These are phyloP conservation scores for Corynascus novoguineensis DNA, from an alignment of 495 filamentous ascomycete species.

Conservation along the genomic window DNA sequence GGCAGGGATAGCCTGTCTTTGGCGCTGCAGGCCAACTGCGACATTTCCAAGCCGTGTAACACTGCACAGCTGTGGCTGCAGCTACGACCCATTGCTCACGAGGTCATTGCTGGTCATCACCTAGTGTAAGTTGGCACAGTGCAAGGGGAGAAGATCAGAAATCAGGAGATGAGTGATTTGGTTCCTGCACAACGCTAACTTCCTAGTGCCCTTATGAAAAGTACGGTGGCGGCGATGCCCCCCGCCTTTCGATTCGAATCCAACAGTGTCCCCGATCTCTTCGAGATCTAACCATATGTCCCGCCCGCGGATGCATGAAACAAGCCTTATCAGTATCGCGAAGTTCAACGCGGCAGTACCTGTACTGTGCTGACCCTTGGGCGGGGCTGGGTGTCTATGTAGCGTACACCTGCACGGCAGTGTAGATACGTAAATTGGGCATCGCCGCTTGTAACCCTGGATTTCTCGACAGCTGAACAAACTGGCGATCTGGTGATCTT, in stretches of 20 bases:
- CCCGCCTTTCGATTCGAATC: neutral
- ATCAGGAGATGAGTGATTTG: neutral
- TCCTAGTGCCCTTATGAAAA: neutral
- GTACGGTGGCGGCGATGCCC: neutral
- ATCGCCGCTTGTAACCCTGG: too few species aligned
- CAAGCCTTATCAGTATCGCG: too few species aligned
- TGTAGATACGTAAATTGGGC: too few species aligned
- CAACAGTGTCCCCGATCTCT: neutral
- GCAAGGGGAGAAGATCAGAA: neutral
- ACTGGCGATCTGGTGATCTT: neutral
- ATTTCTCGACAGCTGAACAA: too few species aligned
- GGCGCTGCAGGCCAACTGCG: neutral
- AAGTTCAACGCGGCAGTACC: too few species aligned
- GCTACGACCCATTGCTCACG: constrained; percentile 17
- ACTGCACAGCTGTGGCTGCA: neutral
- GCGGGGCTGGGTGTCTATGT: too few species aligned
- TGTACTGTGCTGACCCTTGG: too few species aligned
- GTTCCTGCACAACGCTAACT: neutral
- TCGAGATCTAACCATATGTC: neutral
- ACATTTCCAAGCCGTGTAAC: neutral
- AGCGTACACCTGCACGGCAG: too few species aligned
- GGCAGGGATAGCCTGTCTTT: constrained; percentile 17
- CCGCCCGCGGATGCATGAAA: neutral
- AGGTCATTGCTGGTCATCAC: constrained; percentile 13
- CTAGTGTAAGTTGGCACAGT: neutral